Evolutionary conservation across 2,329 filamentous ascomycete genomes (phyloP).

Genomic region (Penicillium expansum): DNA sequence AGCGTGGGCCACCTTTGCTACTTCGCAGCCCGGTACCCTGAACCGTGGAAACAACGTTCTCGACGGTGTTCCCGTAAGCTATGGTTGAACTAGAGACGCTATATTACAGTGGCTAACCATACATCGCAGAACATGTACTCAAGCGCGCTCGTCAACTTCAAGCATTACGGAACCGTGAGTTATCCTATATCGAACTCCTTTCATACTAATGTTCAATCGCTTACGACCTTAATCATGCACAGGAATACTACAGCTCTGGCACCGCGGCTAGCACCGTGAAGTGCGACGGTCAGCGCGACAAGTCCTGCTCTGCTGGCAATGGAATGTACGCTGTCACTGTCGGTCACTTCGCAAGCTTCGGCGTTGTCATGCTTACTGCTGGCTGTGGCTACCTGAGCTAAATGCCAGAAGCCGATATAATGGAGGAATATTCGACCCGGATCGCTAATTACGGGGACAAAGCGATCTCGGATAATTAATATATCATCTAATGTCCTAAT

Average conservation of each 20-base stretch:
- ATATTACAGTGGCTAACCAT: not conserved
- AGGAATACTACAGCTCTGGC: slow-evolving; percentile 32
- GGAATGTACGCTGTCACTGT: slow-evolving; percentile 22
- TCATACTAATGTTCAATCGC: not conserved
- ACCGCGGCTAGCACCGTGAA: slow-evolving; percentile 12
- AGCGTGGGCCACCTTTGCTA: slow-evolving; percentile 26
- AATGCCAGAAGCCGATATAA: not conserved
- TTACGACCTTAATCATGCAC: not conserved
- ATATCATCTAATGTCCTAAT: not conserved
- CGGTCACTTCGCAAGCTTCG: slow-evolving; percentile 28
- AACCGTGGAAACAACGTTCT: slow-evolving; percentile 28
- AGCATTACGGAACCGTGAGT: slow-evolving; percentile 30
- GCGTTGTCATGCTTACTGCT: slow-evolving; percentile 19
- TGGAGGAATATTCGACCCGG: not conserved
- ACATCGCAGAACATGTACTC: slow-evolving; percentile 27
- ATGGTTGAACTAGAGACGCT: not conserved
- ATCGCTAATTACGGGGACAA: not conserved
- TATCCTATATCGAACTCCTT: not conserved
- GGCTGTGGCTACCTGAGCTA: slow-evolving; percentile 17
- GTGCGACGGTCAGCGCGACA: slow-evolving; percentile 28
- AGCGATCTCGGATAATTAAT: too few relatives aligned
- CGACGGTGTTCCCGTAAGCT: slow-evolving; percentile 30
- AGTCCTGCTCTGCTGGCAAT: slow-evolving; percentile 30
- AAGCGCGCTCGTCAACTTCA: slow-evolving; percentile 20
- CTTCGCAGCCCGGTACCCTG: slow-evolving; percentile 24